A percentile compares a stretch with the other conserved stretches of the same genome.
phyloP scores from a whole-genome alignment of 768 basidiomycete species.

The Suillus clintonianus region DNA sequence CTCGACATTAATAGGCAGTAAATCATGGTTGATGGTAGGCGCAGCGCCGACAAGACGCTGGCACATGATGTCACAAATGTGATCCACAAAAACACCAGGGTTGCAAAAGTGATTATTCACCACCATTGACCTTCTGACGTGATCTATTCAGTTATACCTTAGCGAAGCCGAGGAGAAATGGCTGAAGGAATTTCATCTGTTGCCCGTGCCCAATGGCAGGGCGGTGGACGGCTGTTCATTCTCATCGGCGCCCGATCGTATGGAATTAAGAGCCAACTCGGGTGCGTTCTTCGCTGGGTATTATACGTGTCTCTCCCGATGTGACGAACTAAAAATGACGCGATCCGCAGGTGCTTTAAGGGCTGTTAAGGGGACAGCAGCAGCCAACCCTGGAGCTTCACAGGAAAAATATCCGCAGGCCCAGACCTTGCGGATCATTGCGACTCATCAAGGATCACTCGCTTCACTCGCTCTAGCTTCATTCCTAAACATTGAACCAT shows the following conservation, averaged over 20 bases:
- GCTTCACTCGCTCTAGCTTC: conserved; percentile 1
- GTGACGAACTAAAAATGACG: background rate
- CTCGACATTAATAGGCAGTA: background rate
- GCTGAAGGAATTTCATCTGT: background rate
- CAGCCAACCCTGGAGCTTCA: conserved; percentile 2
- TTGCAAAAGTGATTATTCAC: background rate
- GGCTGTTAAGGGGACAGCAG: background rate
- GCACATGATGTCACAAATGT: background rate
- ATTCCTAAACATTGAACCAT: background rate
- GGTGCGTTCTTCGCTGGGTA: background rate
- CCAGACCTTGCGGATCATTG: background rate
- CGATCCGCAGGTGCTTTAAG: background rate
- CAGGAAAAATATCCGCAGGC: background rate
- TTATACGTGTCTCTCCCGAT: background rate
- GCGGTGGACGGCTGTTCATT: background rate
- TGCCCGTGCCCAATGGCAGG: background rate
- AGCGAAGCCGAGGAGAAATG: background rate
- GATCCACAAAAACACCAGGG: background rate
- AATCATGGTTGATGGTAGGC: background rate
- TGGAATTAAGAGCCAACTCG: background rate
- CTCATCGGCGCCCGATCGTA: background rate
- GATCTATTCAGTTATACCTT: background rate
- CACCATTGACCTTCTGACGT: background rate
- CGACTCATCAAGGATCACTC: background rate
- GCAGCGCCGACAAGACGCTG: background rate